Evolutionary conservation across 2,329 filamentous ascomycete species (phyloP), one percentile per base, ranked within the genome.

Genomic region (Paradendryphiella salina): DNA sequence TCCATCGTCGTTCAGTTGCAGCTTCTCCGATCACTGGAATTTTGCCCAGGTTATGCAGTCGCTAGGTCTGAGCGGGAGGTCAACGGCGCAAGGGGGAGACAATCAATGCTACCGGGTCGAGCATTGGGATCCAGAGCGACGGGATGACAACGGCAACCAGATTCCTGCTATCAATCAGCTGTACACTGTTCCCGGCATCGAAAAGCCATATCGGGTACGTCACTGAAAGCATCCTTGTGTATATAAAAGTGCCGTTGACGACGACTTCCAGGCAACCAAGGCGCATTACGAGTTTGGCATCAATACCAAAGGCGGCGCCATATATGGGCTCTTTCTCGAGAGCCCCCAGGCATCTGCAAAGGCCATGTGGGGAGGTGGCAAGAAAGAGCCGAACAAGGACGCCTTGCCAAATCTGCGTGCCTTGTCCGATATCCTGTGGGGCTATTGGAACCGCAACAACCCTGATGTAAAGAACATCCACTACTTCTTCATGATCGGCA

Each of bases 351-450:
- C 50, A n/a, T 31, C 57, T 0, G 57, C 52, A 9, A 41, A 41
- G n/a, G 20, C 8, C 5, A 14, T 52, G 15, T 60, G 59, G 59
- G 42, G 50, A 20, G 29, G 31, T 11, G 33, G n/a, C 20, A 36
- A 37, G 20, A 40, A 41, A 15, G 36, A 32, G 1, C 31, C 42
- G 0, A 28, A 20, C 0, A 29, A 28, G 17, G 28, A 57, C 0
- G 54, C 60, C n/a, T 54, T 65, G 0, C 64, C 62, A 1, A 20
- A 34, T 1, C 50, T 66, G 0, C 46, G 54, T 5, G 35, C 46
- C 4, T 38, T 57, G 18, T 59, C 62, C 4, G 61, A 64, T 17
- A 34, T 66, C n/a, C 35, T 63, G 4, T 66, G 61, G 64, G 59
- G 49, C 2, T 60, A 48, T 32, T 66, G 59, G 61, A 17, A n/a